Percentiles rank a stretch among this genome's conserved stretches.
These are phyloP conservation scores for Sonneratia caseolaris DNA, from an alignment of 345 rosid genomes.

Conservation along the genomic window DNA sequence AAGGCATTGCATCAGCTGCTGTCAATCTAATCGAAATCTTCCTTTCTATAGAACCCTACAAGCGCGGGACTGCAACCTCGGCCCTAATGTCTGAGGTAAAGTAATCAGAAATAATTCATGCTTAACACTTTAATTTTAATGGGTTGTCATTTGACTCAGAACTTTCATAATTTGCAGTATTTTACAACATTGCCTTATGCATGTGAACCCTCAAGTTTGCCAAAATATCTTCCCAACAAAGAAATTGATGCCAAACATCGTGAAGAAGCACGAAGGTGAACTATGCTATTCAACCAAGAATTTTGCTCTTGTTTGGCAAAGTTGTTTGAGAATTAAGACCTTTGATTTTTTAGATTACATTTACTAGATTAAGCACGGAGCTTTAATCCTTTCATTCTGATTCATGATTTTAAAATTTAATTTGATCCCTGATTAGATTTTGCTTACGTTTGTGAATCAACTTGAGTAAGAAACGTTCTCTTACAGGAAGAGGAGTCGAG, in stretches of 20 bases:
- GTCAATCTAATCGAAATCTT: conserved; percentile 9
- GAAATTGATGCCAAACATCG: conserved; percentile 19
- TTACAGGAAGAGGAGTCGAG: conserved; percentile 12
- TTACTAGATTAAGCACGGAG: background rate
- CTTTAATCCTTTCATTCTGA: background rate
- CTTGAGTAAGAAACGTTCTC: background rate
- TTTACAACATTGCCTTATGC: conserved; percentile 13
- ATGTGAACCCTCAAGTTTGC: conserved; percentile 21
- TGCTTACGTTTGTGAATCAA: background rate
- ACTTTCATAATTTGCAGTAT: conserved; percentile 10
- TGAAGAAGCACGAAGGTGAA: conserved; percentile 13
- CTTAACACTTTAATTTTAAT: background rate
- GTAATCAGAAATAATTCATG: background rate
- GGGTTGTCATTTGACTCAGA: background rate
- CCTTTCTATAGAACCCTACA: conserved; percentile 12
- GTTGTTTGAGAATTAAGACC: background rate
- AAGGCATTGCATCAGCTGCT: conserved; percentile 4
- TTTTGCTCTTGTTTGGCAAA: background rate
- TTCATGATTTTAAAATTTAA: background rate
- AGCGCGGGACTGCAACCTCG: conserved; percentile 15
- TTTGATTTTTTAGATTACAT: background rate
- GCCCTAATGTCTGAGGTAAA: conserved; percentile 11
- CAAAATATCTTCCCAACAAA: conserved; percentile 18
- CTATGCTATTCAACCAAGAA: background rate
- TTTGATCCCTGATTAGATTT: background rate